These are phyloP conservation scores for Fusarium nanum DNA, from an alignment of 2,329 filamentous ascomycete species.

Conservation along the genomic window DNA sequence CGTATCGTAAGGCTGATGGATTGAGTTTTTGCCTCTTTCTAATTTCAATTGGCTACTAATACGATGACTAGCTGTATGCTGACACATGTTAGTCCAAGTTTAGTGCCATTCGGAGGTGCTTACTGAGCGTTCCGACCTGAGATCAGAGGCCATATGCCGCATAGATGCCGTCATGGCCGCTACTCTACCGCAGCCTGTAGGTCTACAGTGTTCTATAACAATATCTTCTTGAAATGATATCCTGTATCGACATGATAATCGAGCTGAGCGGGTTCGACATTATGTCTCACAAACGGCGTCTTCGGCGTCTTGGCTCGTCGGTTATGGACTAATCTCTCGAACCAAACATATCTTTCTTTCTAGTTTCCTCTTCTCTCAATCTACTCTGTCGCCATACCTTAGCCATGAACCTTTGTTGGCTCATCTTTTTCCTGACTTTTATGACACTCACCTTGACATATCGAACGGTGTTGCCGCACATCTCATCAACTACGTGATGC, in stretches of 20 bases:
- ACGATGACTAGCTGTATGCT: not conserved
- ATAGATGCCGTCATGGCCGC: not conserved
- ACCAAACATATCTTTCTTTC: no score
- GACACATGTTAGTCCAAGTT: not conserved
- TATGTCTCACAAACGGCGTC: not conserved
- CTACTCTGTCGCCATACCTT: not conserved
- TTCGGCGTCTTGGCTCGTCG: no score
- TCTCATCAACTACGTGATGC: rapidly evolving
- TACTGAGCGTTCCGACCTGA: not conserved
- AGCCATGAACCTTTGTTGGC: no score
- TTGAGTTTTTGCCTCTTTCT: not conserved
- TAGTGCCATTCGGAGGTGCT: not conserved
- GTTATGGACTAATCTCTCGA: not conserved
- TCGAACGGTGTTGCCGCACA: not conserved
- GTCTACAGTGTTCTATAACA: not conserved
- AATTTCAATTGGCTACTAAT: not conserved
- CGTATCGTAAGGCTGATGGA: not conserved
- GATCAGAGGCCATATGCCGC: not conserved
- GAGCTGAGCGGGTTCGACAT: not conserved
- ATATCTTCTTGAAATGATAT: rapidly evolving
- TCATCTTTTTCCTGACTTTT: no score
- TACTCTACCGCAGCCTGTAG: not conserved
- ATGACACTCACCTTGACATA: not conserved
- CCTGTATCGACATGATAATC: not conserved
- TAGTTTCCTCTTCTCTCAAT: not conserved